Evolutionary conservation across 768 basidiomycete species (phyloP).

Genomic region (Xerocomellus chrysenteron): DNA sequence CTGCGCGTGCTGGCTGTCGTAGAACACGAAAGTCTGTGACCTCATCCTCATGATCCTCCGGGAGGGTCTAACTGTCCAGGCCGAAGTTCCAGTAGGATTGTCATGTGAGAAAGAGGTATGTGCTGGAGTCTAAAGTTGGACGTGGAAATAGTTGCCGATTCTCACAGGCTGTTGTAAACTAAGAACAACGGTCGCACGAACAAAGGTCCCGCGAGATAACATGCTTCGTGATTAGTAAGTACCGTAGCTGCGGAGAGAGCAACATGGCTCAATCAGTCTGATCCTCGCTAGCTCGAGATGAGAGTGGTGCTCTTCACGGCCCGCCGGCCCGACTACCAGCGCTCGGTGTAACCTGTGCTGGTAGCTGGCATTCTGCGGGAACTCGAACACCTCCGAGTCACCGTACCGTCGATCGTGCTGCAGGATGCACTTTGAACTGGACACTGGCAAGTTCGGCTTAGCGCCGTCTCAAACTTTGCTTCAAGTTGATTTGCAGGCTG

Average conservation of each 20-base stretch:
- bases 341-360: neutral
- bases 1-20: neutral
- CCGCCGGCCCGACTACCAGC: no score
- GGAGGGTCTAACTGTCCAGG: neutral
- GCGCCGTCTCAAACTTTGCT: neutral
- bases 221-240: no score
- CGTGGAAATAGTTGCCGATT: neutral
- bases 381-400: neutral
- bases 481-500: no score
- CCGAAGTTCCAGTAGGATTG: neutral
- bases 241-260: neutral
- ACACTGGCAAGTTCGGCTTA: neutral
- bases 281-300: neutral
- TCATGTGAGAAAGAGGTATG: slow-evolving; percentile 1
- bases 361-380: neutral
- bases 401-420: no score
- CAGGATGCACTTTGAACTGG: no score
- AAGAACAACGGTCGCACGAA: slow-evolving; percentile 6
- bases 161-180: neutral
- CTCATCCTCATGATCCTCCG: neutral
- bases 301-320: neutral
- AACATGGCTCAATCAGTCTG: neutral
- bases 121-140: neutral
- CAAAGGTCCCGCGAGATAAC: no score
- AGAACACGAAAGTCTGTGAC: neutral